Base-by-base conservation (phyloP, 768 basidiomycete species). In the Boletus sp. region DNA sequence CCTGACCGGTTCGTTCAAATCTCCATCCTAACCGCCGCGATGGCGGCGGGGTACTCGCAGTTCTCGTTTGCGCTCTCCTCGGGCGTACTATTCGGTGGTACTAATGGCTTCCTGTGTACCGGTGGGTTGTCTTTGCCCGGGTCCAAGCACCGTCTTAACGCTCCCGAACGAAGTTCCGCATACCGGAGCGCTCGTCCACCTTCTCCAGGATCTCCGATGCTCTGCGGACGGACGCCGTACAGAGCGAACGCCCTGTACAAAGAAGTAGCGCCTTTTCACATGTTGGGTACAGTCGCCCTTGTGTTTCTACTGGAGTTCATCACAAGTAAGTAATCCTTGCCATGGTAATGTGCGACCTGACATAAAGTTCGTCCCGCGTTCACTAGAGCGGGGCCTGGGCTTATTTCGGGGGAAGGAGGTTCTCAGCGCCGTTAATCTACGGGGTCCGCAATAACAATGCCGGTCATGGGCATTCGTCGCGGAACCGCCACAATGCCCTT, bases 401-500 rank as follows among this genome's bases (percentile, higher is more conserved):
- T 39, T 50, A 46, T 57, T 64, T 60, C 46, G 49, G 50, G 43
- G 34, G 38, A 44, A 54, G 47, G 56, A 38, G 33, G 46, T 45
- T 46, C 32, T 21, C 51, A 46, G 53, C 37, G 25, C 57, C 63
- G 51, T 67, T 65, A 45, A 67, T 65, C 53, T 54, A 48, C 23
- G 39, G 52, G 51, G 54, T 51, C 64, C 66, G 66, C 66, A 60
- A 54, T 29, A 2, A 60, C 55, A 38, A 57, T 49, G 51, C 65
- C 66, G 66, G 66, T 53, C 64, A 42, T 62, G 42, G 34, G 32
- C 53, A 38, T 54, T 54, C 50, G 42, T 63, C 39, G 53, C 58
- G 63, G 65, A 66, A 62, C 63, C 60, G 66, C 66, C 64, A 68
- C 64, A 54, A 68, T 15, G 25, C 23, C 21, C 60, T 63, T 63